Conservation (phyloP, 2,329 filamentous ascomycete genomes). For the Sclerotinia nivalis region DNA sequence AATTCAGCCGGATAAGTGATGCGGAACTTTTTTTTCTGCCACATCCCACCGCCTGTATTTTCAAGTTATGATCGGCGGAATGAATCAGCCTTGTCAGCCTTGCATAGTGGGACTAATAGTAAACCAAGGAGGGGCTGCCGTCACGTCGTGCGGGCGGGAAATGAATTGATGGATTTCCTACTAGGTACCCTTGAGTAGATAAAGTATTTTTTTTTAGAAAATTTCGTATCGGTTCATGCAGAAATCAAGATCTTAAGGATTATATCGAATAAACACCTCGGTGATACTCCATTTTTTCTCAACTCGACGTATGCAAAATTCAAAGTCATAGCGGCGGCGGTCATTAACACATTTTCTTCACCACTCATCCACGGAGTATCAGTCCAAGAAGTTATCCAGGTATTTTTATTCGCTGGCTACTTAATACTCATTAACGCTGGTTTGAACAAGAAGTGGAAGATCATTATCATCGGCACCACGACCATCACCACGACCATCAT, state of each 20-base stretch:
- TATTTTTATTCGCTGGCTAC: not conserved
- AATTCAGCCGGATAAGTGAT: too few relatives aligned
- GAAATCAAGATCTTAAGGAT: too few relatives aligned
- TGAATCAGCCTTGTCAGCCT: conserved; percentile 4
- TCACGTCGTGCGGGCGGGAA: too few relatives aligned
- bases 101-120: not conserved
- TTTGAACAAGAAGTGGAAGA: not conserved
- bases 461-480: not conserved
- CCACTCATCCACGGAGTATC: not conserved
- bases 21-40: conserved; percentile 10
- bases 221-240: too few relatives aligned
- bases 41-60: not conserved
- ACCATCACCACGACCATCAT: not conserved
- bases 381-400: not conserved
- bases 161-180: too few relatives aligned
- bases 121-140: too few relatives aligned
- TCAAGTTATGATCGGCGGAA: not conserved
- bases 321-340: not conserved
- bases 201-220: too few relatives aligned
- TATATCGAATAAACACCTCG: too few relatives aligned
- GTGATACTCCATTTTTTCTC: not conserved
- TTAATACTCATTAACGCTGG: not conserved
- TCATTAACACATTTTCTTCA: not conserved
- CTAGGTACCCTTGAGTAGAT: too few relatives aligned
- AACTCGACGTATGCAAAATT: not conserved